phyloP scores from a whole-genome alignment of 1,284 basidiomycete genomes.

The Lentinus polychrous region DNA sequence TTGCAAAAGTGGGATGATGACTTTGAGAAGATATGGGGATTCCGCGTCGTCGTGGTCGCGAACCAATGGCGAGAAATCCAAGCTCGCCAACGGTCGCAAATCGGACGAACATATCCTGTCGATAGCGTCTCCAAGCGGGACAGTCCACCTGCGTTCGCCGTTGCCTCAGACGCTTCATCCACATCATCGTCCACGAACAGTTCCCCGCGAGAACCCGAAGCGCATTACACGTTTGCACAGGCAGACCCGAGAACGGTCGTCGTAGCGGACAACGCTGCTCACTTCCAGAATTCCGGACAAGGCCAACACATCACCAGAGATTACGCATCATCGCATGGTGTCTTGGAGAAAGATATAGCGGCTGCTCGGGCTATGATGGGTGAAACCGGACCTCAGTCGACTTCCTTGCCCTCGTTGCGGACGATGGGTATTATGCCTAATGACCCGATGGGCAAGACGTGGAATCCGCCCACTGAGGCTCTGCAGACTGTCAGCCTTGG shows the following conservation, averaged over 20 bases:
- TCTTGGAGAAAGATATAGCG: background rate
- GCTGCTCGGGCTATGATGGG: background rate
- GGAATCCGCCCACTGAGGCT: conserved; percentile 24
- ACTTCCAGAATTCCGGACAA: background rate
- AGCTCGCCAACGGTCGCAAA: conserved; percentile 14
- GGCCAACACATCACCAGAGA: background rate
- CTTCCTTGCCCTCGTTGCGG: conserved; percentile 63
- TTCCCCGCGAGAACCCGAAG: conserved; percentile 8
- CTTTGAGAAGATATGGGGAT: conserved; percentile 60
- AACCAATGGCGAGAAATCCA: conserved; percentile 26
- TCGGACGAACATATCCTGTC: conserved; percentile 14
- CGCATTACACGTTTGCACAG: conserved; percentile 8
- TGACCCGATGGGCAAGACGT: conserved; percentile 31
- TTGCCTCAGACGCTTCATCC: conserved; percentile 5
- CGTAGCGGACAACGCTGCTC: background rate
- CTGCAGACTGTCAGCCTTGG: conserved; percentile 13
- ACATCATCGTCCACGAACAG: conserved; percentile 6
- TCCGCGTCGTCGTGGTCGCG: conserved; percentile 23
- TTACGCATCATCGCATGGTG: background rate
- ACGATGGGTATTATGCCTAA: conserved; percentile 51
- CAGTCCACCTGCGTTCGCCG: conserved; percentile 10
- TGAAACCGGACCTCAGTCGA: conserved; percentile 16
- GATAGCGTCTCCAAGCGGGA: conserved; percentile 10
- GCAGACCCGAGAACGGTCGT: background rate
- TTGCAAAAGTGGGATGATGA: conserved; percentile 49